These are phyloP conservation scores for Cicer bijugum DNA, from an alignment of 306 rosid species.

Conservation along the genomic window DNA sequence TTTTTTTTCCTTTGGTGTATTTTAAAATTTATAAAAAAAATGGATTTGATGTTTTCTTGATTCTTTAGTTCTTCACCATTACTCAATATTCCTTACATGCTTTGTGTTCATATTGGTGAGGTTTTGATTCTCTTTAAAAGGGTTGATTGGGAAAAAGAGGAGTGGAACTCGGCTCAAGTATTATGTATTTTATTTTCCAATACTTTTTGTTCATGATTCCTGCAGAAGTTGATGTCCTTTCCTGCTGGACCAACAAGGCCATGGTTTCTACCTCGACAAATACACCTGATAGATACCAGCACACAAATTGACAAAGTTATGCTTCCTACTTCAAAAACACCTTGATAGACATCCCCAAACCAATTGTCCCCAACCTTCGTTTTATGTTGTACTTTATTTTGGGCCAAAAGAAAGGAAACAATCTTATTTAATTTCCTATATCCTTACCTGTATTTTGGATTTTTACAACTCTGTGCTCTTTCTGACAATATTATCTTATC, in stretches of 20 bases:
- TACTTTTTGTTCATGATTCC: slow-evolving; percentile 47
- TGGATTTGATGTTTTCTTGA: background rate
- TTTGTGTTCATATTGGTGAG: slow-evolving; percentile 5
- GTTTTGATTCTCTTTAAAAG: slow-evolving; percentile 2
- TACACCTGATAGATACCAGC: slow-evolving; percentile 41
- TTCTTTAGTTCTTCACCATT: background rate
- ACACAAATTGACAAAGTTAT: slow-evolving; percentile 40
- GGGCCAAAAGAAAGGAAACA: slow-evolving; percentile 14
- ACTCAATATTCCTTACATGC: slow-evolving; percentile 10
- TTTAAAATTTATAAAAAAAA: background rate
- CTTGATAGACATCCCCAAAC: slow-evolving; percentile 38
- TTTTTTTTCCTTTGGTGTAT: slow-evolving; percentile 16
- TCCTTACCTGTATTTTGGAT: slow-evolving; percentile 16
- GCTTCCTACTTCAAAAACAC: slow-evolving; percentile 41
- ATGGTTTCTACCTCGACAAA: slow-evolving; percentile 45
- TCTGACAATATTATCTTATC: background rate
- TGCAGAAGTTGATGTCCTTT: slow-evolving; percentile 58
- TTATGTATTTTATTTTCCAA: slow-evolving; percentile 42
- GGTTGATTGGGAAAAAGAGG: slow-evolving; percentile 1
- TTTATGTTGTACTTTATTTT: slow-evolving; percentile 19
- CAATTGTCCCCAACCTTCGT: slow-evolving; percentile 1
- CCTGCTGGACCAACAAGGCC: slow-evolving; percentile 54
- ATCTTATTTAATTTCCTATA: background rate
- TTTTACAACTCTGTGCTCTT: slow-evolving; percentile 4
- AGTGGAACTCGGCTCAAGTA: slow-evolving; percentile 19